Percentiles rank a stretch among this genome's conserved stretches.
Evolutionary conservation across 2,329 filamentous ascomycete genomes (phyloP).

Genomic region (Claviceps sp.): DNA sequence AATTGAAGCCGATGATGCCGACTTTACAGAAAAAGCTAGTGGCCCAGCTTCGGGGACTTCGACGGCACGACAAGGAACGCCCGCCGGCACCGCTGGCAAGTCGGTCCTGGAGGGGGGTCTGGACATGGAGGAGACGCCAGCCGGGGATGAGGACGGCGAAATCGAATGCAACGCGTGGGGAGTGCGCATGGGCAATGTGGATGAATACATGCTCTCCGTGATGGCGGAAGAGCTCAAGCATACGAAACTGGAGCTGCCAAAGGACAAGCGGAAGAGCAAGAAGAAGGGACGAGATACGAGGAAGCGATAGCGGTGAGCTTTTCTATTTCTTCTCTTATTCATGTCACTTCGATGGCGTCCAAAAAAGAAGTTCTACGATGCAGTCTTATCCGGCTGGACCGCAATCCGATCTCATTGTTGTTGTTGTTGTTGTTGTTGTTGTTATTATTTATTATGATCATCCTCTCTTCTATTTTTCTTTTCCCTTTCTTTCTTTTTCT

Average conservation of each 20-base stretch:
- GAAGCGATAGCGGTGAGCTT: constrained; percentile 30
- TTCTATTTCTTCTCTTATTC: too few species aligned
- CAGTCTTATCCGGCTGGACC: background rate
- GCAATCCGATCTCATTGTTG: background rate
- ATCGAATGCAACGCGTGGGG: constrained; percentile 47
- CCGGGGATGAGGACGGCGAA: constrained; percentile 18
- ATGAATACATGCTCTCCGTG: constrained; percentile 60
- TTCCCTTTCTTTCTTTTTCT: background rate
- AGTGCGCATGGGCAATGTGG: constrained; percentile 45
- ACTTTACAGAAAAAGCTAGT: constrained; percentile 58
- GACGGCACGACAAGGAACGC: constrained; percentile 38
- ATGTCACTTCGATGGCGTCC: too few species aligned
- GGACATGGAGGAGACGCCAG: constrained; percentile 15
- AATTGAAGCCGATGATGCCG: constrained; percentile 70
- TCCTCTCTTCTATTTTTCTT: background rate
- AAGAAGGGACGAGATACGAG: constrained; percentile 45
- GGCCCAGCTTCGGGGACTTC: constrained; percentile 32
- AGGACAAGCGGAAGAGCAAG: constrained; percentile 50
- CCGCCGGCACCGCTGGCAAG: constrained; percentile 28
- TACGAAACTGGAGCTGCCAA: constrained; percentile 47
- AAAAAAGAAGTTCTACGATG: too few species aligned
- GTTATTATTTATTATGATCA: background rate
- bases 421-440: background rate
- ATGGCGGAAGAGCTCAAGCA: constrained; percentile 51
- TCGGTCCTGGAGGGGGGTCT: constrained; percentile 20